These are phyloP conservation scores for Blumeria hordei DNA, from an alignment of 2,329 filamentous ascomycete species.

Conservation along the genomic window DNA sequence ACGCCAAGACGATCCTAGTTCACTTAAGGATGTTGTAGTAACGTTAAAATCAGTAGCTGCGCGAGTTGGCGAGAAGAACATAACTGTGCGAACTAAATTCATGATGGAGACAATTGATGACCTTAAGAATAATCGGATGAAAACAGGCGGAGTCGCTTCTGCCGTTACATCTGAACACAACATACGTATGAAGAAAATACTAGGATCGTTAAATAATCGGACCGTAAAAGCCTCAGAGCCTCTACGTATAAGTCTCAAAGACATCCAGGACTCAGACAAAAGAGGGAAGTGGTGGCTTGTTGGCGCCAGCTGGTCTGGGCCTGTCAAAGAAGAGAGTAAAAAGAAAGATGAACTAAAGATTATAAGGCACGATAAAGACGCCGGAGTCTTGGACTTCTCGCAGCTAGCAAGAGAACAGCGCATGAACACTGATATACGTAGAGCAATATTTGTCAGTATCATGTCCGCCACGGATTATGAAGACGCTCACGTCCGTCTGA, in stretches of 20 bases:
- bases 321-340: slow-evolving; percentile 11
- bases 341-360: neutral
- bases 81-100: slow-evolving; percentile 79
- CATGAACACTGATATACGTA: slow-evolving; percentile 17
- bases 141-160: slow-evolving; percentile 45
- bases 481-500: slow-evolving; percentile 57
- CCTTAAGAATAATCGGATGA: slow-evolving; percentile 81
- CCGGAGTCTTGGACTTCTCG: slow-evolving; percentile 13
- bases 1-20: slow-evolving; percentile 65
- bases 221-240: slow-evolving; percentile 54
- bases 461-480: slow-evolving; percentile 67
- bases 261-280: slow-evolving; percentile 63
- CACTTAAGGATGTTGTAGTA: slow-evolving; percentile 71
- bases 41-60: slow-evolving; percentile 50
- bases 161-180: slow-evolving; percentile 59
- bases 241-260: slow-evolving; percentile 54
- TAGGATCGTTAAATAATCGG: slow-evolving; percentile 50
- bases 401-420: slow-evolving; percentile 16
- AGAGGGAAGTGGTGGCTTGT: slow-evolving; percentile 97
- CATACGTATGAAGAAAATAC: slow-evolving; percentile 65
- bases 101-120: slow-evolving; percentile 95
- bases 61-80: slow-evolving; percentile 38
- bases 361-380: slow-evolving; percentile 15
- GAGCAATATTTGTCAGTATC: slow-evolving; percentile 75
- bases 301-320: slow-evolving; percentile 64